These are phyloP conservation scores for Glebionis coronaria DNA, from an alignment of 129 eudicot species.

Conservation along the genomic window DNA sequence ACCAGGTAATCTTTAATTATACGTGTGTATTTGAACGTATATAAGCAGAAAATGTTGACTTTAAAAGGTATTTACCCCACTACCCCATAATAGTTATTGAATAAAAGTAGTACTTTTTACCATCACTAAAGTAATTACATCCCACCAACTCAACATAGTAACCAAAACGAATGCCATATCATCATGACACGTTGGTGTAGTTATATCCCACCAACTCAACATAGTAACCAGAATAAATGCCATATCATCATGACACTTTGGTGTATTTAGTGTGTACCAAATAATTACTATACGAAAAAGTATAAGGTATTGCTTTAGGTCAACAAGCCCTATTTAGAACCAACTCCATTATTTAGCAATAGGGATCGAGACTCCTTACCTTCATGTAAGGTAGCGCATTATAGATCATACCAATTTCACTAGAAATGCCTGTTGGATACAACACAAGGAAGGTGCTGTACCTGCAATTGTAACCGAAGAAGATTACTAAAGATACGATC, in stretches of 20 bases:
- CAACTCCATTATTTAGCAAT: not conserved
- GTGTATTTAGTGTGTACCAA: too few species aligned
- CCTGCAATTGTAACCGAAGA: slow-evolving; percentile 40
- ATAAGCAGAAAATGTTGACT: not conserved
- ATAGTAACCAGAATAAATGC: too few species aligned
- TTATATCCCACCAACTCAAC: too few species aligned
- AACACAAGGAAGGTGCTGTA: slow-evolving; percentile 84
- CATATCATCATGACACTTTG: too few species aligned
- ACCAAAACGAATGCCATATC: too few species aligned
- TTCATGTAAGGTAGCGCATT: slow-evolving; percentile 65
- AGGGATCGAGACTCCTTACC: slow-evolving; percentile 41
- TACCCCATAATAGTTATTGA: not conserved
- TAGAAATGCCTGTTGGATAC: slow-evolving; percentile 84
- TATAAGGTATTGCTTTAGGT: not conserved
- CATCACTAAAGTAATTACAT: too few species aligned
- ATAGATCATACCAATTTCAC: slow-evolving; percentile 83
- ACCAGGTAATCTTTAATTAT: not conserved
- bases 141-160: too few species aligned
- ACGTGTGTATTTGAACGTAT: not conserved
- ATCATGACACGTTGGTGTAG: too few species aligned
- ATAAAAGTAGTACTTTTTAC: too few species aligned
- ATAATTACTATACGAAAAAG: too few species aligned
- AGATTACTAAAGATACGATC: slow-evolving; percentile 5
- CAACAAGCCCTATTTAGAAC: not conserved
- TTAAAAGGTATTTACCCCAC: not conserved